Evolutionary conservation across 2,329 filamentous ascomycete species (phyloP).

Genomic region (Nothomitra cinnamomea): DNA sequence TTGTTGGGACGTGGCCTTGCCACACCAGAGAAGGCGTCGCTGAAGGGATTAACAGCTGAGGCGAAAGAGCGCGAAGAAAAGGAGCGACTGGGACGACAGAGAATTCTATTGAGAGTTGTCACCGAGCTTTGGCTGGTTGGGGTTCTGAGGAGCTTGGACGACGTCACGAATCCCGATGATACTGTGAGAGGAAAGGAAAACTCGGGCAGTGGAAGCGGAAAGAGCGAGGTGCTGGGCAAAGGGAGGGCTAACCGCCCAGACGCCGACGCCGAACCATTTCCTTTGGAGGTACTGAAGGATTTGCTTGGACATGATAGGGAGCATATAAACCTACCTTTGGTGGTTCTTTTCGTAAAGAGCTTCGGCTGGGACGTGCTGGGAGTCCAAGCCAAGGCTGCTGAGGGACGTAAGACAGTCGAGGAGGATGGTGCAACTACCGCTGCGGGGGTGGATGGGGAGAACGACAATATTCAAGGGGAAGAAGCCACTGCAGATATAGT

Average conservation of each 20-base stretch:
- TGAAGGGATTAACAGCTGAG: slow-evolving; percentile 67
- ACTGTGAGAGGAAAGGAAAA: slow-evolving; percentile 41
- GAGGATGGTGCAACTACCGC: slow-evolving; percentile 55
- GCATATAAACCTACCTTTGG: slow-evolving; percentile 74
- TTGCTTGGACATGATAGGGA: slow-evolving; percentile 86
- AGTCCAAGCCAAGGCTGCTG: slow-evolving; percentile 50
- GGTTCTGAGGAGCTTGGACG: slow-evolving; percentile 64
- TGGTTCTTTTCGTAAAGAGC: slow-evolving; percentile 89
- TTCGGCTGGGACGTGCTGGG: slow-evolving; percentile 94
- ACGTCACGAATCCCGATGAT: slow-evolving; percentile 48
- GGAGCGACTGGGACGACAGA: slow-evolving; percentile 72
- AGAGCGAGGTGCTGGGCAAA: slow-evolving; percentile 28
- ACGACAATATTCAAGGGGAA: slow-evolving; percentile 20
- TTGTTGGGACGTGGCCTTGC: slow-evolving; percentile 78
- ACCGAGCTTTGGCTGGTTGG: slow-evolving; percentile 94
- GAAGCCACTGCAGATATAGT: slow-evolving; percentile 30
- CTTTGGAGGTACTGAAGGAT: slow-evolving; percentile 93
- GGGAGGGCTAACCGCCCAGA: slow-evolving; percentile 33
- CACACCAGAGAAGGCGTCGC: slow-evolving; percentile 67
- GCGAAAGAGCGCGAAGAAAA: slow-evolving; percentile 90
- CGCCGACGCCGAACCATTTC: slow-evolving; percentile 73
- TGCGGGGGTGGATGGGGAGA: slow-evolving; percentile 8
- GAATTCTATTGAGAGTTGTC: slow-evolving; percentile 71
- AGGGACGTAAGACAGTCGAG: slow-evolving; percentile 69
- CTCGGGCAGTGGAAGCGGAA: slow-evolving; percentile 22